phyloP scores from a whole-genome alignment of 768 basidiomycete genomes.

The Lactifluus hygrophoroides region DNA sequence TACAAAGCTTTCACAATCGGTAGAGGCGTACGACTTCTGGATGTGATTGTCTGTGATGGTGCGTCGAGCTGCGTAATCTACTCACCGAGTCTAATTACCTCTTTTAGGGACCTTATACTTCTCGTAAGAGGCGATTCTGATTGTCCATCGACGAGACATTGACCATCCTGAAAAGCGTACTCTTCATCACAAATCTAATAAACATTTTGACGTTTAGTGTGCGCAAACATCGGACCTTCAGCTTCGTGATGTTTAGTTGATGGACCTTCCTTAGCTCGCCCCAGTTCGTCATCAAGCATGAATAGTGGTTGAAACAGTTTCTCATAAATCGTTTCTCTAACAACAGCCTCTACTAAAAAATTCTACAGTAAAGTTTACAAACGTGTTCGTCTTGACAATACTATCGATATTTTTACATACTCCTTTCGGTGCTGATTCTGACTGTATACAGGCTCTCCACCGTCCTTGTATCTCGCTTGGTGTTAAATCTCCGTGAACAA shows the following conservation, averaged over 20 bases:
- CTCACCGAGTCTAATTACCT: not conserved
- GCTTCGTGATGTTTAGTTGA: not conserved
- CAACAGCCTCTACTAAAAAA: not conserved
- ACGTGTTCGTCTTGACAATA: too few relatives aligned
- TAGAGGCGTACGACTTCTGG: not conserved
- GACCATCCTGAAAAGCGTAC: not conserved
- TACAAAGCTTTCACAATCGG: conserved; percentile 5
- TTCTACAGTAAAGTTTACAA: not conserved
- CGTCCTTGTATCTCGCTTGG: too few relatives aligned
- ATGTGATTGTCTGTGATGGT: not conserved
- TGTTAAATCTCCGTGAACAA: too few relatives aligned
- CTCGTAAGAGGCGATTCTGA: not conserved
- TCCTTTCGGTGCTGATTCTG: too few relatives aligned
- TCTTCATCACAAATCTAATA: conserved; percentile 1
- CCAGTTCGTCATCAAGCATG: not conserved
- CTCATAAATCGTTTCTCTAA: not conserved
- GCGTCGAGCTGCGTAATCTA: not conserved
- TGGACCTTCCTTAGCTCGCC: not conserved
- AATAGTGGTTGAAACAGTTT: not conserved
- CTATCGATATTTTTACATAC: too few relatives aligned
- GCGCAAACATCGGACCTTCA: not conserved
- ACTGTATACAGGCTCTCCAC: too few relatives aligned
- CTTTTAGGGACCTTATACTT: conserved; percentile 6
- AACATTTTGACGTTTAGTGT: conserved; percentile 10
- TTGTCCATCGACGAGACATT: too few relatives aligned